A percentile compares a stretch with the other conserved stretches of the same genome.
Evolutionary conservation across 2,329 filamentous ascomycete genomes (phyloP).

Genomic region (Colletotrichum sp.): DNA sequence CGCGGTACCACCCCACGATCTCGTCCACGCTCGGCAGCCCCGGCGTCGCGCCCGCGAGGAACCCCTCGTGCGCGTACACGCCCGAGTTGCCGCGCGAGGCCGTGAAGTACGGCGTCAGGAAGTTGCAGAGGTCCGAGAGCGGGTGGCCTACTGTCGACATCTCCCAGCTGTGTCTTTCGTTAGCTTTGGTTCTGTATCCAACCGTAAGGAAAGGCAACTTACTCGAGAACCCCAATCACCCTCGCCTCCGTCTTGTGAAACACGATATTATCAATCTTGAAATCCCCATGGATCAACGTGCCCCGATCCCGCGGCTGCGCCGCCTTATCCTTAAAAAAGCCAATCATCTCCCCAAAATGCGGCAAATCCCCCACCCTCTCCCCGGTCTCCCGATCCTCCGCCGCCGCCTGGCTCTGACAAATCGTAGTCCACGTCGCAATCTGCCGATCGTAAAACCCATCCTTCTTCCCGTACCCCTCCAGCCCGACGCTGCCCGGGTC

Average conservation of each 20-base stretch:
- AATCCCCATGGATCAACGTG: conserved; percentile 91
- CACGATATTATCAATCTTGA: conserved; percentile 91
- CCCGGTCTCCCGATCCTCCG: conserved; percentile 78
- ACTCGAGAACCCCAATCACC: conserved; percentile 93
- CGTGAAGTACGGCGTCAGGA: conserved; percentile 54
- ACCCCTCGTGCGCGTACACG: conserved; percentile 48
- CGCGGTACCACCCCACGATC: conserved; percentile 46
- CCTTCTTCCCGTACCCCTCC: conserved; percentile 72
- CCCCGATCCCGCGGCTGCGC: conserved; percentile 79
- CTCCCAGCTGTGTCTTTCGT: conserved; percentile 71
- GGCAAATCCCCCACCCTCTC: conserved; percentile 82
- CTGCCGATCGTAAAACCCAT: conserved; percentile 86
- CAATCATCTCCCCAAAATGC: conserved; percentile 79
- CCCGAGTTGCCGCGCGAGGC: conserved; percentile 33
- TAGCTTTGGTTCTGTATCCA: background rate
- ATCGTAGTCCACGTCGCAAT: conserved; percentile 83
- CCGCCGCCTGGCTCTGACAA: conserved; percentile 76
- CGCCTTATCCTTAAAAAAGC: conserved; percentile 74
- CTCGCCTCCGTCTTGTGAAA: conserved; percentile 88
- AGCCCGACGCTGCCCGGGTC: conserved; percentile 71
- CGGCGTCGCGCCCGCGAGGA: conserved; percentile 66
- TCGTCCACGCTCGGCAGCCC: conserved; percentile 60
- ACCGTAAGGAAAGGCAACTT: conserved; percentile 18
- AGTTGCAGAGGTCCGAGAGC: conserved; percentile 86
- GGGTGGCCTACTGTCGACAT: conserved; percentile 99